Conservation (phyloP, 495 filamentous ascomycete species). For the Extremus antarcticus region DNA sequence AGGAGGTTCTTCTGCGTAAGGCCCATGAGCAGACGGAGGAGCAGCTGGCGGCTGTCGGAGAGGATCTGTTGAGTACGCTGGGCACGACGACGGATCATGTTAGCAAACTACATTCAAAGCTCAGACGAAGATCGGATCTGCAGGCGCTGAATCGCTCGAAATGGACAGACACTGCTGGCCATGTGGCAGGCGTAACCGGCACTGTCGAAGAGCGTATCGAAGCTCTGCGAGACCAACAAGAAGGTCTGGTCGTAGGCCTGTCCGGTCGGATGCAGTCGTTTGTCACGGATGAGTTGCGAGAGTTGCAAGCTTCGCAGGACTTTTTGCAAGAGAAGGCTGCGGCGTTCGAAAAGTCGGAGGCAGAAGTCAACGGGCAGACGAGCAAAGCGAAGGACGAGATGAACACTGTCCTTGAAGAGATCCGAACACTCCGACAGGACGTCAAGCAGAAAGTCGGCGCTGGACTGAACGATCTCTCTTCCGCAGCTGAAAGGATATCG, state of each 20-base stretch:
- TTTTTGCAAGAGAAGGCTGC: slow-evolving; percentile 57
- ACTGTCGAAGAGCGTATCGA: slow-evolving; percentile 63
- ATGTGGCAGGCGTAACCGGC: slow-evolving; percentile 62
- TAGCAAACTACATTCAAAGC: slow-evolving; percentile 67
- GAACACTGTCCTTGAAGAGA: slow-evolving; percentile 83
- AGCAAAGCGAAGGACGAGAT: slow-evolving; percentile 69
- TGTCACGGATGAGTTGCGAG: slow-evolving; percentile 57
- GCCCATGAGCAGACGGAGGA: slow-evolving; percentile 81
- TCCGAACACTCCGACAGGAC: slow-evolving; percentile 74
- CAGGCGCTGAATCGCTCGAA: slow-evolving; percentile 63
- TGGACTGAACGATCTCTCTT: slow-evolving; percentile 72
- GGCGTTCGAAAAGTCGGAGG: slow-evolving; percentile 53
- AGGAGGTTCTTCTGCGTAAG: slow-evolving; percentile 68
- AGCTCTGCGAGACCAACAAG: slow-evolving; percentile 58
- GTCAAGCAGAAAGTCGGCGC: slow-evolving; percentile 78
- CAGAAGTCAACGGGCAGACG: slow-evolving; percentile 56
- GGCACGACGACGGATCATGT: slow-evolving; percentile 69
- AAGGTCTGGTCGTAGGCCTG: slow-evolving; percentile 52
- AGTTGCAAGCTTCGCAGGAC: slow-evolving; percentile 52
- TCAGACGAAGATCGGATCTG: slow-evolving; percentile 71
- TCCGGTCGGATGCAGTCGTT: slow-evolving; percentile 61
- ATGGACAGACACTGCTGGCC: slow-evolving; percentile 65
- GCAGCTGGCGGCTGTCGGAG: slow-evolving; percentile 58
- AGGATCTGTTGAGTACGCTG: slow-evolving; percentile 63
- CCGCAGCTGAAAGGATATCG: slow-evolving; percentile 76